A percentile compares a stretch with the other conserved stretches of the same genome.
phyloP scores from a whole-genome alignment of 2,329 filamentous ascomycete species.

The Fusarium sororula region DNA sequence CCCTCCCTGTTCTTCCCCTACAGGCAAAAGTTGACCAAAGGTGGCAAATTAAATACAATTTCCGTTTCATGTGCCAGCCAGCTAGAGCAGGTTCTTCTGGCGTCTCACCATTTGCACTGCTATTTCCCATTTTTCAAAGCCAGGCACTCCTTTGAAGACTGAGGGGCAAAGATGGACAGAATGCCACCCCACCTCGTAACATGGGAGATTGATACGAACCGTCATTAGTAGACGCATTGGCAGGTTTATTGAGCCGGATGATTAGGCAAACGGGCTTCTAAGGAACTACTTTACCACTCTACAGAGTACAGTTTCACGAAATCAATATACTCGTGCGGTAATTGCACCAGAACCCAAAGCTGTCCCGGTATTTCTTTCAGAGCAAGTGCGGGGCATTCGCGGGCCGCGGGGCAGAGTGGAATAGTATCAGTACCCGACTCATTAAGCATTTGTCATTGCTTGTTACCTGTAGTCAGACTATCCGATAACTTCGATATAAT shows the following conservation, averaged over 20 bases:
- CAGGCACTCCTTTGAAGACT: background rate
- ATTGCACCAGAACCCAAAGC: background rate
- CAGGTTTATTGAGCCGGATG: background rate
- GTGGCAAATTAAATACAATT: background rate
- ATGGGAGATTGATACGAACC: background rate
- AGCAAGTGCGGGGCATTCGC: conserved; percentile 38
- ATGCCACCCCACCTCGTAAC: background rate
- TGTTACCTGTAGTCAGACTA: background rate
- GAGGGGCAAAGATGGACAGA: conserved; percentile 15
- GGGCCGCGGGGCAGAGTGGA: conserved; percentile 28
- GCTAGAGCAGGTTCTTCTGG: background rate
- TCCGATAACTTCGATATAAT: background rate
- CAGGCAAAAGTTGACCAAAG: background rate
- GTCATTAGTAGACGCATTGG: background rate
- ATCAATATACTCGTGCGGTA: no score
- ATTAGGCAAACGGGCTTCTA: background rate
- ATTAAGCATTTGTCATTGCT: conserved; percentile 40
- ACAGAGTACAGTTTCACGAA: background rate
- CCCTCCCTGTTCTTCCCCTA: background rate
- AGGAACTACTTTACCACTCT: no score
- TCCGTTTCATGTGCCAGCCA: background rate
- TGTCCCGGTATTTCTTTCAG: conserved; percentile 18
- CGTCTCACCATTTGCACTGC: background rate
- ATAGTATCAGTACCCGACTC: conserved; percentile 15
- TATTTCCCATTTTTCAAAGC: background rate